Evolutionary conservation across 2,329 filamentous ascomycete species (phyloP), one percentile per base, ranked within the genome.

Genomic region (Acarospora socialis): DNA sequence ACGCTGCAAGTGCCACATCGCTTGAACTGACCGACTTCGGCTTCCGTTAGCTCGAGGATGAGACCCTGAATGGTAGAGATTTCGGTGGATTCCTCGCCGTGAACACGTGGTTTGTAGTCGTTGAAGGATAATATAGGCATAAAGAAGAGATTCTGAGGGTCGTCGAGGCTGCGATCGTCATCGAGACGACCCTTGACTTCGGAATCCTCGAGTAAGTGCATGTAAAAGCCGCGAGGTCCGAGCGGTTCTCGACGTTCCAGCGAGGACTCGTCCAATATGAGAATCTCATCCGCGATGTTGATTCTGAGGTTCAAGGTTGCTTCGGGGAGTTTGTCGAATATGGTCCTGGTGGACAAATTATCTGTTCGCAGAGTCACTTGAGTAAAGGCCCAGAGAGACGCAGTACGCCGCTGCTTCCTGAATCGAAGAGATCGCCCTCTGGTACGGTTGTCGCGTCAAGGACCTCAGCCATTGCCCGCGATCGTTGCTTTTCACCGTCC

Each of bases 111-210:
- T 12, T 13, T 12, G 14, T 13, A 21, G 12, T 24, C 19, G 19
- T 31, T 31, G 18, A 22, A 21, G 17, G 19, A 21, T 13, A 31
- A 21, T 16, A 31, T 12, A 22, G 29, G 29, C 29, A 31, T 31
- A 21, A 31, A 31, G 19, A 17, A 31, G 18, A 31, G 16, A 9
- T 31, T 10, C 12, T 12, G 29, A 14, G 12, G 17, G 10, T 21
- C 29, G 12, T 18, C 21, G 15, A 31, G 12, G 16, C 23, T 13
- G 16, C 29, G 29, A 22, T 31, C 29, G 29, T 31, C 29, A 31
- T 31, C 29, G n/a, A 31, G 29, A 15, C 21, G 29, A 22, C 29
- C 29, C 23, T 21, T 21, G 7, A 21, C 17, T 7, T 14, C 10
- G 7, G 6, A 31, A 21, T 31, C 29, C 9, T 13, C 12, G 29